phyloP scores from a whole-genome alignment of 257 asterid species.

The Primulina tabacum region DNA sequence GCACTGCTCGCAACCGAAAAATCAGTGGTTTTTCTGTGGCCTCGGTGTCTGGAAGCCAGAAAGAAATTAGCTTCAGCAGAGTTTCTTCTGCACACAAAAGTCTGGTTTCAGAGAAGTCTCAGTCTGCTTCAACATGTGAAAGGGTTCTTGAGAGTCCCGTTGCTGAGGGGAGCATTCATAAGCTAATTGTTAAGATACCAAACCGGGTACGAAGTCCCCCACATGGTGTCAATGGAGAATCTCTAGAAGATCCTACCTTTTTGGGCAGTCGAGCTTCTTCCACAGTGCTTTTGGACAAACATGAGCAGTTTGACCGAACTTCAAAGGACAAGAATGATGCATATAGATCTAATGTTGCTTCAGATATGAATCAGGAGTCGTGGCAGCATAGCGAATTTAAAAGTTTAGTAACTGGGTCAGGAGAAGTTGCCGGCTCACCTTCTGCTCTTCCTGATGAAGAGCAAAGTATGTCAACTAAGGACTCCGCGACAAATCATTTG shows the following conservation, averaged over 20 bases:
- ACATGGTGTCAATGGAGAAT: slow-evolving; percentile 50
- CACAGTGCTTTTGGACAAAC: slow-evolving; percentile 44
- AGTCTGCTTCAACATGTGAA: slow-evolving; percentile 42
- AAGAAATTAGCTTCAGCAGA: slow-evolving; percentile 49
- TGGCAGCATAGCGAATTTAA: slow-evolving; percentile 48
- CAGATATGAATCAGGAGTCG: slow-evolving; percentile 45
- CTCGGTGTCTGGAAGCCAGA: slow-evolving; percentile 48
- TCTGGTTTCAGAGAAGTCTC: slow-evolving; percentile 50
- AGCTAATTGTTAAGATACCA: slow-evolving; percentile 77
- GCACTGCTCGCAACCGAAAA: slow-evolving; percentile 52
- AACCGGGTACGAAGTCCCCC: slow-evolving; percentile 64
- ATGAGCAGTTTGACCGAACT: slow-evolving; percentile 41
- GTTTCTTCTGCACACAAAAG: slow-evolving; percentile 40
- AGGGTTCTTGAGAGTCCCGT: slow-evolving; percentile 47
- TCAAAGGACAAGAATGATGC: slow-evolving; percentile 46
- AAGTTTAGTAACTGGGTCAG: slow-evolving; percentile 47
- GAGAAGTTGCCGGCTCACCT: slow-evolving; percentile 48
- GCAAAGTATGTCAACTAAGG: slow-evolving; percentile 44
- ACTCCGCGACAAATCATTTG: slow-evolving; percentile 31
- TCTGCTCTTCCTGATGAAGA: slow-evolving; percentile 47
- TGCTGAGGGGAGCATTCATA: slow-evolving; percentile 49
- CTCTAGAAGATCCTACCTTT: slow-evolving; percentile 47
- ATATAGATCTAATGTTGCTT: slow-evolving; percentile 30
- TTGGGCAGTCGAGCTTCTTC: slow-evolving; percentile 59
- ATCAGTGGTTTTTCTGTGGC: slow-evolving; percentile 38